Percentiles rank a stretch among this genome's conserved stretches.
Conservation (phyloP, 164 flowering plant genomes). For the Tetracentron sinense region DNA sequence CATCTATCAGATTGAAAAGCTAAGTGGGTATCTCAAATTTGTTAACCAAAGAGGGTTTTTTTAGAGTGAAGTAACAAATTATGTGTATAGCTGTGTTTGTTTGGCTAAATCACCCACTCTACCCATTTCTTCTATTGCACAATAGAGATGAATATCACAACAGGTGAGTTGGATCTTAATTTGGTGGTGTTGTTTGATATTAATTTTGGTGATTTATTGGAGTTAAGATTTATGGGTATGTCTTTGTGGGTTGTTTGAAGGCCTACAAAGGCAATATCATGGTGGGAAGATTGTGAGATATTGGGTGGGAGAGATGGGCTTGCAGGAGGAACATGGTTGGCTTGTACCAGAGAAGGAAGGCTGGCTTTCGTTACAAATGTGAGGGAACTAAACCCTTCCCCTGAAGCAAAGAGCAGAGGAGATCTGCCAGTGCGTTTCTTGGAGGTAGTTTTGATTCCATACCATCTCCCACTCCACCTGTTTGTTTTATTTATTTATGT, state of each 20-base stretch:
- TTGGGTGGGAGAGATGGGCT: constrained; percentile 51
- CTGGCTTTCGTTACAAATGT: constrained; percentile 58
- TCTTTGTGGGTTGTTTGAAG: constrained; percentile 25
- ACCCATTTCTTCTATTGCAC: too few species aligned
- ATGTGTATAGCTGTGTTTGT: too few species aligned
- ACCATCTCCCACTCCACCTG: neutral
- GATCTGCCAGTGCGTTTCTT: constrained; percentile 47
- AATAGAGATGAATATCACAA: too few species aligned
- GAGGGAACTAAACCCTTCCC: constrained; percentile 34
- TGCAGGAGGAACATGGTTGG: constrained; percentile 64
- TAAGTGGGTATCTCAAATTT: too few species aligned
- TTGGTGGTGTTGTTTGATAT: too few species aligned
- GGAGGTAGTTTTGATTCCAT: constrained; percentile 24
- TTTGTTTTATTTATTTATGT: too few species aligned
- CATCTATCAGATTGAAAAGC: too few species aligned
- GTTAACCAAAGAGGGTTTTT: too few species aligned
- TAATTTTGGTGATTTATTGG: too few species aligned
- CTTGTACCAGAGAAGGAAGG: constrained; percentile 43
- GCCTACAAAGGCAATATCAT: constrained; percentile 42
- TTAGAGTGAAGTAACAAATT: neutral
- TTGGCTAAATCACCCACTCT: too few species aligned
- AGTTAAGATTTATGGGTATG: too few species aligned
- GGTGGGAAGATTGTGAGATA: constrained; percentile 57
- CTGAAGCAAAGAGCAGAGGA: constrained; percentile 44
- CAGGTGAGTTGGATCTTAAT: too few species aligned